These are phyloP conservation scores for Cladosporium sp. DNA, from an alignment of 2,329 filamentous ascomycete species.

Conservation along the genomic window DNA sequence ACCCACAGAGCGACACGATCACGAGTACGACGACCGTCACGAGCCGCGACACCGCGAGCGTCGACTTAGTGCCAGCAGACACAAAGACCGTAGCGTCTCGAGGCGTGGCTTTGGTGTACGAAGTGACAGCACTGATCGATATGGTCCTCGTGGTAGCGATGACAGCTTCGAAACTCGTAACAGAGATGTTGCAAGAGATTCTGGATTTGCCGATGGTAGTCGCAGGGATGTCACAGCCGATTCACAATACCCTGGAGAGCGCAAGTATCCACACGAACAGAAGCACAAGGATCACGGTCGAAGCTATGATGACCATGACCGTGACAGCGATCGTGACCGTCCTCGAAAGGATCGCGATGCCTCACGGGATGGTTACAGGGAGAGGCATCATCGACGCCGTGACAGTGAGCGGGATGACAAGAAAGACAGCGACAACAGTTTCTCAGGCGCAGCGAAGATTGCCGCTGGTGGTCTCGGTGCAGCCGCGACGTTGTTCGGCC, in stretches of 20 bases:
- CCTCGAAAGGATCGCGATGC: constrained; percentile 17
- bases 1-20: constrained; percentile 41
- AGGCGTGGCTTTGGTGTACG: constrained; percentile 45
- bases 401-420: constrained; percentile 23
- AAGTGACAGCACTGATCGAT: constrained; percentile 35
- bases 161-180: constrained; percentile 35
- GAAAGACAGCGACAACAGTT: constrained; percentile 18
- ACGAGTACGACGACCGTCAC: constrained; percentile 42
- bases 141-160: constrained; percentile 32
- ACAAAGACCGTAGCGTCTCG: constrained; percentile 42
- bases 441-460: constrained; percentile 24
- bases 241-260: constrained; percentile 11
- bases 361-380: constrained; percentile 1
- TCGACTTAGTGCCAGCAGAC: constrained; percentile 32
- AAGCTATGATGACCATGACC: constrained; percentile 19
- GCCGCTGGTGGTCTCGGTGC: constrained; percentile 28
- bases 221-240: constrained; percentile 26
- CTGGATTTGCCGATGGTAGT: constrained; percentile 18
- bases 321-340: constrained; percentile 25
- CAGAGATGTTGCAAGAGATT: constrained; percentile 24
- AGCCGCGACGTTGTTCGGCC: constrained; percentile 26
- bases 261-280: constrained; percentile 6
- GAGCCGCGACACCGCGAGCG: constrained; percentile 35
- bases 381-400: constrained; percentile 25
- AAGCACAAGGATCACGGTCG: constrained; percentile 6